Percentiles rank a stretch among this genome's conserved stretches.
Conservation (phyloP, 2,329 filamentous ascomycete species). For the Sporothrix luriei region DNA sequence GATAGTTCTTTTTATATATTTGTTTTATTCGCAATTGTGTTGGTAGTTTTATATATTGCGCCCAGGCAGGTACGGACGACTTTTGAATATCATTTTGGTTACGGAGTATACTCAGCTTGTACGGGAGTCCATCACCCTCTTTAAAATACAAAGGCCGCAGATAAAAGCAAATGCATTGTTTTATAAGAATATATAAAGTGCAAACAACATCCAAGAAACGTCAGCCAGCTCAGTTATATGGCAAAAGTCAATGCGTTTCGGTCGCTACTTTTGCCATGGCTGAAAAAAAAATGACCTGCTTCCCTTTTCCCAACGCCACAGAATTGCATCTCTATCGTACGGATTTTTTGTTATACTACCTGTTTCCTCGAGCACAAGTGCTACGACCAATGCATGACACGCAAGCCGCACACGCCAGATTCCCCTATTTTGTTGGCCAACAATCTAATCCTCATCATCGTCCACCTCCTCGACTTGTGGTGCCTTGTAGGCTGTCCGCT, state of each 20-base stretch:
- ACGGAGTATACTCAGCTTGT: not conserved
- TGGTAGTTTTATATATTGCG: not conserved
- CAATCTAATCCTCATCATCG: conserved; percentile 39
- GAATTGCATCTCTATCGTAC: not conserved
- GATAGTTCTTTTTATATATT: not conserved
- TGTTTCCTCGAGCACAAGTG: not conserved
- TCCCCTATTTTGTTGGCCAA: not conserved
- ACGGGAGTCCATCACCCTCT: too few species aligned
- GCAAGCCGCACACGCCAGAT: not conserved
- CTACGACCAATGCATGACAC: not conserved
- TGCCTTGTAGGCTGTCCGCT: conserved; percentile 50
- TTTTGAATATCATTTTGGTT: not conserved
- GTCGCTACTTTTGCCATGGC: not conserved
- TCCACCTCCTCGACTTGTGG: conserved; percentile 45
- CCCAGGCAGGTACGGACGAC: not conserved
- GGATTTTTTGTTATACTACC: not conserved
- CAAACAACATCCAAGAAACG: not conserved
- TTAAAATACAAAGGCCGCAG: not conserved
- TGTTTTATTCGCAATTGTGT: not conserved
- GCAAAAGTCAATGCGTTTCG: not conserved
- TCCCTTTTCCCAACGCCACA: conserved; percentile 19
- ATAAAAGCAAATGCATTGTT: not conserved
- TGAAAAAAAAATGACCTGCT: not conserved
- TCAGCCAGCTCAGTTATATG: not conserved
- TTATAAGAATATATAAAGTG: not conserved